Conservation (phyloP, 164 flowering plant species). For the Chimonanthus salicifolius region DNA sequence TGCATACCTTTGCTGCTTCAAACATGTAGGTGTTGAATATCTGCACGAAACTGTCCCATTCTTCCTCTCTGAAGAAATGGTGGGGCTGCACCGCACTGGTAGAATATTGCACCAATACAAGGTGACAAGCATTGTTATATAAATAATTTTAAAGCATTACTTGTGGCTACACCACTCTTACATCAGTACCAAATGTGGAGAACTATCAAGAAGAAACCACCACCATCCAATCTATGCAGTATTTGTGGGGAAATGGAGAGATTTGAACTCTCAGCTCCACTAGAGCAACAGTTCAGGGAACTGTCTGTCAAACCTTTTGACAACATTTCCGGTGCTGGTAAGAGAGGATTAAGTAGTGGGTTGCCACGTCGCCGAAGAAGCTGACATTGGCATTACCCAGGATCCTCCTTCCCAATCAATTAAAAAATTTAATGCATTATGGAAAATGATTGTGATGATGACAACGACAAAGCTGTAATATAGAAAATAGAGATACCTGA, state of each 20-base stretch:
- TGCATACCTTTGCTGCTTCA: constrained; percentile 81
- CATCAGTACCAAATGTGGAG: constrained; percentile 4
- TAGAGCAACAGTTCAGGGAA: constrained; percentile 86
- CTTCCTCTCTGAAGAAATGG: constrained; percentile 80
- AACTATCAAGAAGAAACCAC: constrained; percentile 2
- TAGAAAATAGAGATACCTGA: constrained; percentile 69
- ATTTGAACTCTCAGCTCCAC: constrained; percentile 99
- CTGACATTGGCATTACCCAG: constrained; percentile 99
- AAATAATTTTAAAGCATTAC: constrained; percentile 8
- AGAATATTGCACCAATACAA: constrained; percentile 22
- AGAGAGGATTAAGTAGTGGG: constrained; percentile 66
- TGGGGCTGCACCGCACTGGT: constrained; percentile 89
- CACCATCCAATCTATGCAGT: constrained; percentile 1
- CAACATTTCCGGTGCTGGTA: constrained; percentile 76
- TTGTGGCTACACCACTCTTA: neutral
- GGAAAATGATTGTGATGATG: too few species aligned
- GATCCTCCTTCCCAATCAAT: constrained; percentile 41
- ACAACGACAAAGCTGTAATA: neutral
- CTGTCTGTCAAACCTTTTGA: constrained; percentile 98
- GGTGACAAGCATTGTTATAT: constrained; percentile 22
- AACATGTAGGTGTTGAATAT: constrained; percentile 80
- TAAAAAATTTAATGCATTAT: neutral
- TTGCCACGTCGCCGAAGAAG: constrained; percentile 87
- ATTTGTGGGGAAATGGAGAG: constrained; percentile 96
- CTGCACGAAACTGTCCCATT: constrained; percentile 81